Conservation (phyloP, 371 early-diverging fungal species). For the Mortierella sp. region DNA sequence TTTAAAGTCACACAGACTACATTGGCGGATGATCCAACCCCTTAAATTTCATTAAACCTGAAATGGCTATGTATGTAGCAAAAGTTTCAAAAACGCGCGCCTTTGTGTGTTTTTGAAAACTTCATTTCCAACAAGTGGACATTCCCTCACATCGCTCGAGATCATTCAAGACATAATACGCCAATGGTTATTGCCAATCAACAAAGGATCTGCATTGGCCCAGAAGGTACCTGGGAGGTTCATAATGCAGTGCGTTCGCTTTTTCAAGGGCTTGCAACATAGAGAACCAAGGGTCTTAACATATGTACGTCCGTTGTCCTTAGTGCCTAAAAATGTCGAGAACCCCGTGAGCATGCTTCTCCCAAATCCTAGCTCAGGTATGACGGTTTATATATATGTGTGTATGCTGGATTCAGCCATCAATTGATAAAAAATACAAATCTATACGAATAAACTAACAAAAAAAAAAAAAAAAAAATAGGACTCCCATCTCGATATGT, state of each 20-base stretch:
- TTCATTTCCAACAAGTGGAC: not conserved
- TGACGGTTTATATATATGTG: too few relatives aligned
- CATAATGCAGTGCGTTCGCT: not conserved
- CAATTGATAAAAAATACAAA: not conserved
- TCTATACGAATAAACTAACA: not conserved
- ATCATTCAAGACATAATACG: not conserved
- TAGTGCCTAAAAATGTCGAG: conserved; percentile 12
- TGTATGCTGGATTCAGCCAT: not conserved
- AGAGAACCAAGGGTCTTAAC: not conserved
- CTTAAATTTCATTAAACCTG: conserved; percentile 1
- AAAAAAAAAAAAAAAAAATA: not conserved
- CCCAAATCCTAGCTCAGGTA: conserved; percentile 53
- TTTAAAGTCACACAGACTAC: not conserved
- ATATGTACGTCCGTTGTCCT: not conserved
- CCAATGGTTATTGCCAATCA: conserved; percentile 34
- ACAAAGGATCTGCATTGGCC: conserved; percentile 53
- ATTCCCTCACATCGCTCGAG: not conserved
- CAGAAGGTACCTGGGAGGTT: conserved; percentile 19
- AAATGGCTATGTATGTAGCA: too few relatives aligned
- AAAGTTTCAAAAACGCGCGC: not conserved
- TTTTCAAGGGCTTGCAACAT: too few relatives aligned
- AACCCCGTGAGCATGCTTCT: conserved; percentile 38
- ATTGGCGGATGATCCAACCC: not conserved
- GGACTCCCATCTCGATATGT: conserved; percentile 47
- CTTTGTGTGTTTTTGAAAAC: not conserved